phyloP scores from a whole-genome alignment of 768 basidiomycete species.

The Hypholoma fasciculare region DNA sequence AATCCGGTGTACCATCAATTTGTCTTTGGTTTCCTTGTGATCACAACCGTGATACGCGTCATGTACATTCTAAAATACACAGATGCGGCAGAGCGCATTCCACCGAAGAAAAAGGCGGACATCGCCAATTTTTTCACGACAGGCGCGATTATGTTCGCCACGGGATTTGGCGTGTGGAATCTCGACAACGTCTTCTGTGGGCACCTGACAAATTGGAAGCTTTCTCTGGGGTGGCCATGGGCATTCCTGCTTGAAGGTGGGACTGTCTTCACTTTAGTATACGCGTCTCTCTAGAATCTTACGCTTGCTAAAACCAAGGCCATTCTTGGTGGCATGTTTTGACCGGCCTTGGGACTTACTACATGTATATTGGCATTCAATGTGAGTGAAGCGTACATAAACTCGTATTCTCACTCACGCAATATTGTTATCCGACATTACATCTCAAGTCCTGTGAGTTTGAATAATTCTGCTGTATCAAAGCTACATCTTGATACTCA shows the following conservation, averaged over 20 bases:
- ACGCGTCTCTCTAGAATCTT: neutral
- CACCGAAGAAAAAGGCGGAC: slow-evolving; percentile 37
- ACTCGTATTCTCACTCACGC: slow-evolving; percentile 5
- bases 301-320: slow-evolving; percentile 31
- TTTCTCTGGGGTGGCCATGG: slow-evolving; percentile 57
- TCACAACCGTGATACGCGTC: slow-evolving; percentile 47
- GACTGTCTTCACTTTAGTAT: slow-evolving; percentile 11
- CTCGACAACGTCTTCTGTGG: slow-evolving; percentile 78
- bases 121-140: slow-evolving; percentile 48
- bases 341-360: slow-evolving; percentile 54
- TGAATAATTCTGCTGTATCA: slow-evolving; percentile 13
- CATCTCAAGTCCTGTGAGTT: slow-evolving; percentile 40
- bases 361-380: slow-evolving; percentile 53
- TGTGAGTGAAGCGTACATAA: slow-evolving; percentile 31
- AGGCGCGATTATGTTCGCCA: slow-evolving; percentile 56
- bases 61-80: slow-evolving; percentile 52
- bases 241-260: slow-evolving; percentile 64
- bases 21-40: slow-evolving; percentile 63
- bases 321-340: slow-evolving; percentile 79
- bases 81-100: slow-evolving; percentile 37
- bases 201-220: slow-evolving; percentile 55
- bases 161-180: slow-evolving; percentile 79
- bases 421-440: too few relatives aligned
- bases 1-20: slow-evolving; percentile 83
- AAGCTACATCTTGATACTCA: slow-evolving; percentile 1